Evolutionary conservation across 163 green algal genomes (phyloP).

Genomic region (Scenedesmus sp.): DNA sequence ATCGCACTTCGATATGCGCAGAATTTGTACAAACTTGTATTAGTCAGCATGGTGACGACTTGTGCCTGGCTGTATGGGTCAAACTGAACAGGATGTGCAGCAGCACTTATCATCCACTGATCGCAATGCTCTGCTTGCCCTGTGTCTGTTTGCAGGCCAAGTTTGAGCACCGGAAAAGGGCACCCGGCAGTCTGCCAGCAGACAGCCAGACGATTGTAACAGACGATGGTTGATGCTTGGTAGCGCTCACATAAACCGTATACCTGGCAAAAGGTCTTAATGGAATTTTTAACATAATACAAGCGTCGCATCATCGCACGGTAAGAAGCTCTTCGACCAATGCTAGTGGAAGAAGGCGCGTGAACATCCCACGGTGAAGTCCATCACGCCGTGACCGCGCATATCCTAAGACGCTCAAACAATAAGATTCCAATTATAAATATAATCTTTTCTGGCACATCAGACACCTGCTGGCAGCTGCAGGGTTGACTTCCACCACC

Average conservation of each 20-base stretch:
- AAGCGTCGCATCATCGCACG: background rate
- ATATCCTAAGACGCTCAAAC: background rate
- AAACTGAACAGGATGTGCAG: too few relatives aligned
- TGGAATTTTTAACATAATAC: background rate
- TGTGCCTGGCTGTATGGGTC: too few relatives aligned
- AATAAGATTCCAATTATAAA: background rate
- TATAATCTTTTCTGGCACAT: background rate
- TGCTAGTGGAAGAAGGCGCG: background rate
- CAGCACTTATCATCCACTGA: too few relatives aligned
- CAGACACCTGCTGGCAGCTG: background rate
- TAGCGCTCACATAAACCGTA: too few relatives aligned
- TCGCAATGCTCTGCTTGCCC: too few relatives aligned
- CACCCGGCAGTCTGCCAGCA: too few relatives aligned
- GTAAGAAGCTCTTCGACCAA: background rate
- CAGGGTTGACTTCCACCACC: background rate
- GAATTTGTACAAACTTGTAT: too few relatives aligned
- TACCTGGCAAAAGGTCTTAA: background rate
- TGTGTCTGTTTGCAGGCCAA: too few relatives aligned
- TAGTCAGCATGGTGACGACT: too few relatives aligned
- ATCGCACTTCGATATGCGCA: too few relatives aligned
- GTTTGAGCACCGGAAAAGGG: too few relatives aligned
- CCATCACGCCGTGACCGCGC: background rate
- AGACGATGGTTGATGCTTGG: background rate
- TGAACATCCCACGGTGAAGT: constrained; percentile 9
- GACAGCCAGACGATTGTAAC: background rate